Conservation (phyloP, 306 rosid genomes). For the Medicago arabica region DNA sequence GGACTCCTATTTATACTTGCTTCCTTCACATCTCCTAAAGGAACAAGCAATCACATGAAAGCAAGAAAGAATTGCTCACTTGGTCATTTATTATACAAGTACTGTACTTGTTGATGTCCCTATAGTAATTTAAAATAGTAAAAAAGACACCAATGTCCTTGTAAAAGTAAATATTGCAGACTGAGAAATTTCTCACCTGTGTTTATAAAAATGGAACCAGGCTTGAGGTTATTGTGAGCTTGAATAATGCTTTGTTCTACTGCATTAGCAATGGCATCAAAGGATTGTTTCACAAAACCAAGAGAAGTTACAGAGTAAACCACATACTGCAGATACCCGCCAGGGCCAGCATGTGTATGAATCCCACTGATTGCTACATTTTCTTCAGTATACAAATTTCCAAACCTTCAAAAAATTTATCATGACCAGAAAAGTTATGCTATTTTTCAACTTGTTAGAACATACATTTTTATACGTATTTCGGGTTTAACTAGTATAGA, state of each 20-base stretch:
- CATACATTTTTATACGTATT: background rate
- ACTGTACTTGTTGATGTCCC: too few relatives aligned
- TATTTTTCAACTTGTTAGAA: background rate
- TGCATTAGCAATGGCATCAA: slow-evolving; percentile 72
- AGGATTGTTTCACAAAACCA: slow-evolving; percentile 82
- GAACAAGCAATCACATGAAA: background rate
- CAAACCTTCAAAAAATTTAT: slow-evolving; percentile 54
- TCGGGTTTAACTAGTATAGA: slow-evolving; percentile 8
- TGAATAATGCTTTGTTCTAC: slow-evolving; percentile 70
- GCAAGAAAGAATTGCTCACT: background rate
- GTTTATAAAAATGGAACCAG: slow-evolving; percentile 67
- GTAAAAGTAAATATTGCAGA: background rate
- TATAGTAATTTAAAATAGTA: background rate
- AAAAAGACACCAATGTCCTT: background rate
- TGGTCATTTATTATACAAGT: background rate
- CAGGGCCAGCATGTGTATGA: slow-evolving; percentile 92
- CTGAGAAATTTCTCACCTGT: slow-evolving; percentile 44
- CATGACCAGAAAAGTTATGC: background rate
- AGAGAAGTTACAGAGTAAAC: slow-evolving; percentile 72
- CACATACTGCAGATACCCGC: slow-evolving; percentile 80
- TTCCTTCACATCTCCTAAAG: slow-evolving; percentile 63
- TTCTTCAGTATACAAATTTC: slow-evolving; percentile 69
- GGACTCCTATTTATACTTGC: slow-evolving; percentile 87
- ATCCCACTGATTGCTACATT: slow-evolving; percentile 87
- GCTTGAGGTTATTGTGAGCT: slow-evolving; percentile 74